phyloP scores from a whole-genome alignment of 805 yeast genomes.

The Saturnispora mendoncae region DNA sequence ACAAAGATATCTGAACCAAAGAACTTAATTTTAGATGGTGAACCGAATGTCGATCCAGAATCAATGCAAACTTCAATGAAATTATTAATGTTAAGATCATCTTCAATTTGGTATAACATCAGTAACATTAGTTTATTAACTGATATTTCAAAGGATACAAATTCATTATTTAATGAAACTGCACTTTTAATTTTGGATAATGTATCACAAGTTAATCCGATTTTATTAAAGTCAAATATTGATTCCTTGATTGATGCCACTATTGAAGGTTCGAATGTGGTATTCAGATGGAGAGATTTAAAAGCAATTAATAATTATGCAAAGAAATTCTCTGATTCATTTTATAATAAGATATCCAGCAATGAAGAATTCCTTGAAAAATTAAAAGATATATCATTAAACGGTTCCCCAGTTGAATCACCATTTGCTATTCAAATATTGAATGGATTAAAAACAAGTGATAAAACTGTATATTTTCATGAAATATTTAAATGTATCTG shows the following conservation, averaged over 20 bases:
- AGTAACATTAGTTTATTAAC: constrained; percentile 52
- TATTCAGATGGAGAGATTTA: constrained; percentile 32
- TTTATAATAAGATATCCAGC: constrained; percentile 29
- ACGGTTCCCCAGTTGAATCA: constrained; percentile 54
- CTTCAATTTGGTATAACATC: constrained; percentile 55
- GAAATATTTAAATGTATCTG: constrained; percentile 35
- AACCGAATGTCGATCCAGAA: constrained; percentile 32
- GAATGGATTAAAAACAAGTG: constrained; percentile 33
- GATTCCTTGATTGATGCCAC: constrained; percentile 34
- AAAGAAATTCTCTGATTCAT: constrained; percentile 38
- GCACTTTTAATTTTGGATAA: constrained; percentile 51
- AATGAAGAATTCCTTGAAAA: constrained; percentile 36
- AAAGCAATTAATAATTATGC: constrained; percentile 54
- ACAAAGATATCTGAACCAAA: constrained; percentile 47
- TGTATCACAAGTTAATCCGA: constrained; percentile 53
- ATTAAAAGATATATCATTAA: constrained; percentile 37
- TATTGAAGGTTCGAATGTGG: neutral
- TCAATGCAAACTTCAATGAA: constrained; percentile 47
- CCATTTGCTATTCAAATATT: constrained; percentile 55
- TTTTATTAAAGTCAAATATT: constrained; percentile 53
- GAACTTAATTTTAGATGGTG: constrained; percentile 26
- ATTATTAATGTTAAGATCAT: constrained; percentile 51
- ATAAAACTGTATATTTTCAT: constrained; percentile 32
- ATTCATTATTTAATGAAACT: constrained; percentile 20
- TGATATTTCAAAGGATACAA: constrained; percentile 33